phyloP scores from a whole-genome alignment of 768 basidiomycete species.

The Rhizopogon vesiculosus region DNA sequence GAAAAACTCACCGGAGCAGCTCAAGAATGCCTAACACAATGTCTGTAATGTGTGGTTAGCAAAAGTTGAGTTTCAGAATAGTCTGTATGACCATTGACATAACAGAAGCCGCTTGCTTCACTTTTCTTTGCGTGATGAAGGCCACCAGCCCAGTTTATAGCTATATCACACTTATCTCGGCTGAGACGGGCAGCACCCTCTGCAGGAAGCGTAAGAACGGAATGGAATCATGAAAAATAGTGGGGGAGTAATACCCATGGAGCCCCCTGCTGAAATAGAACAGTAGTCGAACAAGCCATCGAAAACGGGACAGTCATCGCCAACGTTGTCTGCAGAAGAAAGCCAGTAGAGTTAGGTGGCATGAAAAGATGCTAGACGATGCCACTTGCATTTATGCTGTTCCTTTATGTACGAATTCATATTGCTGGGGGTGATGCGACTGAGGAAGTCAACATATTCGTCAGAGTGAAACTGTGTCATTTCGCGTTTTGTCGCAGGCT shows the following conservation, averaged over 20 bases:
- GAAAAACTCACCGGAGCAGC: constrained; percentile 61
- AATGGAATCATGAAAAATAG: not conserved
- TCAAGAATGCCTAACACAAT: constrained; percentile 97
- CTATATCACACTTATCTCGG: constrained; percentile 97
- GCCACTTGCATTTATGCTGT: constrained; percentile 83
- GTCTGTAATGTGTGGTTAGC: constrained; percentile 43
- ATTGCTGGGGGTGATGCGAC: constrained; percentile 89
- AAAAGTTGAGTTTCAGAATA: not conserved
- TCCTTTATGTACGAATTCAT: constrained; percentile 93
- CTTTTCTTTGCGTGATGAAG: constrained; percentile 99
- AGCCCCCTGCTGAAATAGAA: constrained; percentile 98
- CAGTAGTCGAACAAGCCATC: constrained; percentile 99
- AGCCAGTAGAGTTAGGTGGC: not conserved
- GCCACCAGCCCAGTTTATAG: constrained; percentile 98
- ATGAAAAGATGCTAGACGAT: not conserved
- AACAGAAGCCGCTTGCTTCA: constrained; percentile 98
- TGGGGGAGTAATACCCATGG: constrained; percentile 72
- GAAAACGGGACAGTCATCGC: constrained; percentile 98
- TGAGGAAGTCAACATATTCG: constrained; percentile 97
- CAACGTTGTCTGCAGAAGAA: constrained; percentile 75
- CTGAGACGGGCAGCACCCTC: constrained; percentile 97
- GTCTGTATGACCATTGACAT: constrained; percentile 77
- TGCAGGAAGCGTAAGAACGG: constrained; percentile 26
- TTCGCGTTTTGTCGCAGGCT: constrained; percentile 98
- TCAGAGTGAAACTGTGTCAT: constrained; percentile 99